Base-by-base conservation (phyloP, 495 filamentous ascomycete species). In the Echria macrotheca region DNA sequence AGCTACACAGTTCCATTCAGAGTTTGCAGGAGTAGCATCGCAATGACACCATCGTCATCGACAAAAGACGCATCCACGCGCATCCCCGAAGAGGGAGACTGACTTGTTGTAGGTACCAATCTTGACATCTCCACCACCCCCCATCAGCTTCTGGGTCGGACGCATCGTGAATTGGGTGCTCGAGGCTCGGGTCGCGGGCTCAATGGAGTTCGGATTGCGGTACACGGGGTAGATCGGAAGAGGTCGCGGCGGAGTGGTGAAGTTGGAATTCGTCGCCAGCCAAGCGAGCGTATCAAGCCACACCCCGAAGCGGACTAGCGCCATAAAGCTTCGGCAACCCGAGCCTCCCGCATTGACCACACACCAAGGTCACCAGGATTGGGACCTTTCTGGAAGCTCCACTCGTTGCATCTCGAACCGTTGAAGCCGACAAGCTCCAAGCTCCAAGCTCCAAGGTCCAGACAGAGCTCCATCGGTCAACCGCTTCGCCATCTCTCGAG, bases 81-180 rank as follows among this genome's bases (percentile, higher is more conserved):
- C 32, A 44, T 17, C 22, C 38, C 22, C 22, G 18, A 43, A 3
- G 14, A 59, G 58, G 44, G 37, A 35, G 43, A 89, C 87, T 74
- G 67, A 91, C 87, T 80, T 69, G 73, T 81, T 80, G 61, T 82
- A 76, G 69, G 79, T 81, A 60, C 83, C 83, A 53, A 84, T 35
- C 21, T 74, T 76, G 54, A 56, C 68, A 44, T 67, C 75, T 50
- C 76, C 79, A 56, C 81, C 83, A 67, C 78, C 84, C 33, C 56
- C 63, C 44, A 59, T 59, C 42, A 76, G 59, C 41, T 49, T 55
- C 53, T 73, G 71, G 58, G 77, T 72, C 63, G 77, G 76, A 50
- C 69, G 70, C 87, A 93, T 93, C 69, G 67, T 84, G 69, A 66
- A 44, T 54, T 51, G 48, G 54, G 56, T 49, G 58, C 23, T 54